Conservation (phyloP, 148 eudicot species). For the Limonium bicolor region DNA sequence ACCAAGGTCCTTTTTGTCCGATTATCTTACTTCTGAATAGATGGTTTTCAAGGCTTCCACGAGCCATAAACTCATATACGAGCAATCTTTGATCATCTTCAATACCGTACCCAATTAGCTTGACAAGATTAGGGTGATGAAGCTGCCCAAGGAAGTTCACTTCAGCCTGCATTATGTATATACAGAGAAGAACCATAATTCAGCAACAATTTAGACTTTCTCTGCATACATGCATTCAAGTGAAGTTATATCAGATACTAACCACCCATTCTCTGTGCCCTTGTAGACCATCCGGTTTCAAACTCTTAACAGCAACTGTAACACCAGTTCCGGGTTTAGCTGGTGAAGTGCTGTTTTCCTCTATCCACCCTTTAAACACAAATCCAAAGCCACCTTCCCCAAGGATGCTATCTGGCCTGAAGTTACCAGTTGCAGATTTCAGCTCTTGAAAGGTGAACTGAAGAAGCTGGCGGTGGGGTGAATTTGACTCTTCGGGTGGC, state of each 20-base stretch:
- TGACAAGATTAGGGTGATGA: conserved; percentile 94
- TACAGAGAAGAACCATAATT: neutral
- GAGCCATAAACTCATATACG: conserved; percentile 94
- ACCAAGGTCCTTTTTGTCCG: neutral
- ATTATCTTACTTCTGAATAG: conserved; percentile 74
- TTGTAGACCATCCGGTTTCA: conserved; percentile 92
- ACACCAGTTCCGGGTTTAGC: conserved; percentile 90
- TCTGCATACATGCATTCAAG: too few relatives aligned
- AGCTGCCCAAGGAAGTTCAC: conserved; percentile 93
- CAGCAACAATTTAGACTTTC: neutral
- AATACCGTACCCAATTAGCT: conserved; percentile 85
- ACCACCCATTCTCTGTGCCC: conserved; percentile 99
- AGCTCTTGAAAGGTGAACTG: conserved; percentile 68
- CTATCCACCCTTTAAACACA: conserved; percentile 97
- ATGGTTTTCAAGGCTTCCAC: conserved; percentile 99
- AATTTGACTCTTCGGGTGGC: conserved; percentile 24
- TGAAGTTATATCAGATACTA: too few relatives aligned
- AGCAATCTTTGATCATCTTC: conserved; percentile 95
- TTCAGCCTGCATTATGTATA: conserved; percentile 82
- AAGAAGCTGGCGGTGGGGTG: conserved; percentile 43
- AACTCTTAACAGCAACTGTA: conserved; percentile 91
- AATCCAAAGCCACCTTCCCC: conserved; percentile 98
- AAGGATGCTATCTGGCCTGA: conserved; percentile 92
- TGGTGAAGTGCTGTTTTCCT: conserved; percentile 78
- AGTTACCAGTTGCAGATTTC: conserved; percentile 89